A percentile compares a stretch with the other conserved stretches of the same genome.
phyloP scores from a whole-genome alignment of 1,284 basidiomycete species.

The Fistulina hepatica region DNA sequence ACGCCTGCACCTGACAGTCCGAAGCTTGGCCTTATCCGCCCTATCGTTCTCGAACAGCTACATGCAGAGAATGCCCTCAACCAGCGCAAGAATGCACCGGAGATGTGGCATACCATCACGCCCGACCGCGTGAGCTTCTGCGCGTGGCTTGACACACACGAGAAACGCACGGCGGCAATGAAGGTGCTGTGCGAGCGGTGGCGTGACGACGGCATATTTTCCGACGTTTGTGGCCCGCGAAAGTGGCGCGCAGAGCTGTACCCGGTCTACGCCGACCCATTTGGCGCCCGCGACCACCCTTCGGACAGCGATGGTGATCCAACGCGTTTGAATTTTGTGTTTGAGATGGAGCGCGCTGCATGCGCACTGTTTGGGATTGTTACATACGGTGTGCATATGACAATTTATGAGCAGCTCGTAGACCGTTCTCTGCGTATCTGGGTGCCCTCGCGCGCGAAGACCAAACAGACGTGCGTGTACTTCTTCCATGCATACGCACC shows the following conservation, averaged over 20 bases:
- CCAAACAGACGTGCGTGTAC: slow-evolving; percentile 71
- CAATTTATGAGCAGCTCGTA: slow-evolving; percentile 45
- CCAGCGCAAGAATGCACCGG: no score
- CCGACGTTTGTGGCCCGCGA: slow-evolving; percentile 53
- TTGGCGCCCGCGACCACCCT: slow-evolving; percentile 39
- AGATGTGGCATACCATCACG: no score
- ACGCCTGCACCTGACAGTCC: slow-evolving; percentile 37
- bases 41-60: slow-evolving; percentile 43
- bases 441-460: slow-evolving; percentile 79
- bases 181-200: slow-evolving; percentile 56
- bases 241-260: slow-evolving; percentile 85
- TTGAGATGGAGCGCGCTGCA: slow-evolving; percentile 83
- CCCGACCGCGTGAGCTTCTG: slow-evolving; percentile 40
- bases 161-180: slow-evolving; percentile 48
- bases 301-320: slow-evolving; percentile 12
- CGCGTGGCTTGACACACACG: slow-evolving; percentile 36
- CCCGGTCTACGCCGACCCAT: slow-evolving; percentile 65
- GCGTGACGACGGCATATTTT: slow-evolving; percentile 52
- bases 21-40: slow-evolving; percentile 53
- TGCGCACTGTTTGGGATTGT: slow-evolving; percentile 83
- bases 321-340: slow-evolving; percentile 49
- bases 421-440: slow-evolving; percentile 57
- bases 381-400: slow-evolving; percentile 85
- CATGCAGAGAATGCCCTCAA: slow-evolving; percentile 32
- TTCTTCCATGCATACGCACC: slow-evolving; percentile 8